phyloP scores from a whole-genome alignment of 2,329 filamentous ascomycete genomes.

The Emmonsiellopsis sp. region DNA sequence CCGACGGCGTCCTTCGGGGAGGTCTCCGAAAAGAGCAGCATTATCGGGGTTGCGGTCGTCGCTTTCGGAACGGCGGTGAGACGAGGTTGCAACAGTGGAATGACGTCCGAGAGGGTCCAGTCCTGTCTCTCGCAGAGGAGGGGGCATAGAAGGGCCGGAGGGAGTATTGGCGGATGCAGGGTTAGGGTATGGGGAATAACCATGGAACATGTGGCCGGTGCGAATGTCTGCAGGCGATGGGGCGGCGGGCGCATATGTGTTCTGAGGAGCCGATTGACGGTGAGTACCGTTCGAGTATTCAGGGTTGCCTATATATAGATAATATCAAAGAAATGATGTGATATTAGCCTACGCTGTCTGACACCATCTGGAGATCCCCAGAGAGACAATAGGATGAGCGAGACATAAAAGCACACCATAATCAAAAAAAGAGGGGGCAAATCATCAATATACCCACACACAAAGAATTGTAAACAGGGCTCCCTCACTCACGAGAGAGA shows the following conservation, averaged over 20 bases:
- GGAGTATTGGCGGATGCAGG: slow-evolving; percentile 17
- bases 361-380: slow-evolving; percentile 1
- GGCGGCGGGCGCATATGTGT: slow-evolving; percentile 33
- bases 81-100: slow-evolving; percentile 24
- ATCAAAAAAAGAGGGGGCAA: background rate
- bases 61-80: slow-evolving; percentile 17
- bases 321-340: slow-evolving; percentile 13
- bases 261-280: slow-evolving; percentile 55
- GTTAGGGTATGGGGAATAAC: slow-evolving; percentile 57
- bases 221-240: slow-evolving; percentile 57
- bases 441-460: no score
- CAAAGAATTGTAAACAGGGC: no score
- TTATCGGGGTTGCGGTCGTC: slow-evolving; percentile 12
- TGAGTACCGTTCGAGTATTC: slow-evolving; percentile 41
- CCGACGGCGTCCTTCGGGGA: slow-evolving; percentile 81
- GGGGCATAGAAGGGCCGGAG: slow-evolving; percentile 52
- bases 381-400: slow-evolving; percentile 9
- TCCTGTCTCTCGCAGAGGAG: slow-evolving; percentile 49
- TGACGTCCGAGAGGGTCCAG: slow-evolving; percentile 35
- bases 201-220: slow-evolving; percentile 63
- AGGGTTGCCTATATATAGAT: slow-evolving; percentile 26
- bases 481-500: slow-evolving; percentile 8
- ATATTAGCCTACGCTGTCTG: slow-evolving; percentile 35
- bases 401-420: slow-evolving; percentile 7
- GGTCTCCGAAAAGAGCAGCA: slow-evolving; percentile 69